phyloP scores from a whole-genome alignment of 2,329 filamentous ascomycete species.

The Hortaea werneckii region DNA sequence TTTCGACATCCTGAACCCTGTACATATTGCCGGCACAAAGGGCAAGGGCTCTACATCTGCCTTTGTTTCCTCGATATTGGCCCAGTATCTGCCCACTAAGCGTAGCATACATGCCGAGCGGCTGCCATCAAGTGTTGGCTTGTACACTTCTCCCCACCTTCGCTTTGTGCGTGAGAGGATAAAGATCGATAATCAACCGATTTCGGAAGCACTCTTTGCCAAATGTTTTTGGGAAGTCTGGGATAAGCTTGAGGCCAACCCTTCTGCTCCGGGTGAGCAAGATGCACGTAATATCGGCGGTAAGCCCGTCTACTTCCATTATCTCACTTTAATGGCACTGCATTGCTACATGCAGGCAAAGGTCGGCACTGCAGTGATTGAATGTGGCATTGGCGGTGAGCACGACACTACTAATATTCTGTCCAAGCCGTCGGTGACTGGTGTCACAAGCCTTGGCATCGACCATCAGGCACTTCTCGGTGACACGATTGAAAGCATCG shows the following conservation, averaged over 20 bases:
- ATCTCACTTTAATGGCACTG: conserved; percentile 77
- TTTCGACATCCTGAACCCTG: conserved; percentile 49
- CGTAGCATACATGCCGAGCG: conserved; percentile 22
- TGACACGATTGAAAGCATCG: conserved; percentile 66
- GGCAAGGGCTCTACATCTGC: conserved; percentile 86
- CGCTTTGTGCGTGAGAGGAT: conserved; percentile 78
- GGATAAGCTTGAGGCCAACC: conserved; percentile 52
- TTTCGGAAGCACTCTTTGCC: conserved; percentile 60
- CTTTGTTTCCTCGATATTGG: conserved; percentile 70
- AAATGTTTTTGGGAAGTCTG: conserved; percentile 76
- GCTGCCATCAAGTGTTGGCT: conserved; percentile 44
- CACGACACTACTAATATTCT: conserved; percentile 89
- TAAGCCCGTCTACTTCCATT: conserved; percentile 89
- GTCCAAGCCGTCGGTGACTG: conserved; percentile 56
- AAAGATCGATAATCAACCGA: conserved; percentile 61
- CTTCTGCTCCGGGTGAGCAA: conserved; percentile 34
- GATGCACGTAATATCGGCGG: conserved; percentile 43
- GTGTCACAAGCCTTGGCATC: conserved; percentile 71
- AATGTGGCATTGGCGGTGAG: conserved; percentile 90
- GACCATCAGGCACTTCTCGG: conserved; percentile 79
- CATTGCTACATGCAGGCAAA: conserved; percentile 70
- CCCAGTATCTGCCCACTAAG: conserved; percentile 44
- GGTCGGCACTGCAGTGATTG: conserved; percentile 69
- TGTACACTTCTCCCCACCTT: conserved; percentile 80
- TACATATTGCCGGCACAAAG: conserved; percentile 90